phyloP scores from a whole-genome alignment of 495 filamentous ascomycete genomes.

The Penicillium lividum region DNA sequence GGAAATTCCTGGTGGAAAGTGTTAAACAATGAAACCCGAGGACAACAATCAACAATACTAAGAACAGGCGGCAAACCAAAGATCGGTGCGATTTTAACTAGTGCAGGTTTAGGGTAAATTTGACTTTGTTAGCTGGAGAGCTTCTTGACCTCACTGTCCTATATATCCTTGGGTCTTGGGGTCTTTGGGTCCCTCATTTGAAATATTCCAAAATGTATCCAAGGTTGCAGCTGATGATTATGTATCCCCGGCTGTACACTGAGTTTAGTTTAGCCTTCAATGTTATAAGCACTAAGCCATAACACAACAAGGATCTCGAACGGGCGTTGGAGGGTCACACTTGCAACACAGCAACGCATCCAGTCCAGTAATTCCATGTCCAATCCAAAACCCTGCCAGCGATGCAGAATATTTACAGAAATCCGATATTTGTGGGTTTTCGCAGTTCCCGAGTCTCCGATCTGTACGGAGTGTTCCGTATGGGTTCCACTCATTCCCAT shows the following conservation, averaged over 20 bases:
- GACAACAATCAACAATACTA: background rate
- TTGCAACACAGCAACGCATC: too few species aligned
- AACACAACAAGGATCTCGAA: too few species aligned
- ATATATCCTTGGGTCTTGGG: background rate
- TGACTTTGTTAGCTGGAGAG: slow-evolving; percentile 1
- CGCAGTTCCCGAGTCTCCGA: background rate
- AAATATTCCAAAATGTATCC: too few species aligned
- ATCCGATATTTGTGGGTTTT: background rate
- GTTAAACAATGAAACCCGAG: background rate
- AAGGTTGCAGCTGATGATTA: too few species aligned
- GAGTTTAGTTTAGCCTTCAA: too few species aligned
- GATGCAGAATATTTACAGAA: background rate
- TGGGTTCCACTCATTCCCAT: background rate
- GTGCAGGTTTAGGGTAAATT: background rate
- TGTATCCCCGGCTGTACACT: too few species aligned
- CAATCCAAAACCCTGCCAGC: background rate
- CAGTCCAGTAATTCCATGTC: too few species aligned
- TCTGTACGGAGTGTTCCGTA: background rate
- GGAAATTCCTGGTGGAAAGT: too few species aligned
- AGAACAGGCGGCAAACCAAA: background rate
- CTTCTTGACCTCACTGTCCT: background rate
- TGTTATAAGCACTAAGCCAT: too few species aligned
- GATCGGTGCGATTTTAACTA: background rate
- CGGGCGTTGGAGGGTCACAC: too few species aligned
- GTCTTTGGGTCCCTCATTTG: too few species aligned